Conservation (phyloP, 371 early-diverging fungal species). For the Mucor plumbeus region DNA sequence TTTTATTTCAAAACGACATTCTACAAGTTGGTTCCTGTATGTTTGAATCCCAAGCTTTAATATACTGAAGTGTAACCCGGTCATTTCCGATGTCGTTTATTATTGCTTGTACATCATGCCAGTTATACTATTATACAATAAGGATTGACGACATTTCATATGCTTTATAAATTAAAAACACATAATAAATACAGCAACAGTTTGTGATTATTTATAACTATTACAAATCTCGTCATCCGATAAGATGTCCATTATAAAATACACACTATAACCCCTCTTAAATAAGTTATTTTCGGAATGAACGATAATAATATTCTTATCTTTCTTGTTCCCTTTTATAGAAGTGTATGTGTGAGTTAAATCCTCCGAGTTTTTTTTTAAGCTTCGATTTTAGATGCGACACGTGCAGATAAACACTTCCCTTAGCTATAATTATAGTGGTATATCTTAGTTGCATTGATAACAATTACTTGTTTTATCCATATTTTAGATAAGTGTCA, state of each 20-base stretch:
- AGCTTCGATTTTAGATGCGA: background rate
- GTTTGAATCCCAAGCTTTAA: background rate
- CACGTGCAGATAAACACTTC: background rate
- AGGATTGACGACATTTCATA: background rate
- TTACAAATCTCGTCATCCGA: background rate
- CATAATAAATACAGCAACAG: background rate
- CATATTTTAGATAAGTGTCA: background rate
- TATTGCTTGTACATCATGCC: background rate
- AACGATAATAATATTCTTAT: conserved; percentile 2
- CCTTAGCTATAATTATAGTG: background rate
- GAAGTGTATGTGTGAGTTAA: background rate
- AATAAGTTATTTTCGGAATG: background rate
- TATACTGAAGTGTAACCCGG: conserved; percentile 18
- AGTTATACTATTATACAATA: background rate
- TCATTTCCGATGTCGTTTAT: conserved; percentile 12
- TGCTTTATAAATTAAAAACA: background rate
- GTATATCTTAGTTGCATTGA: conserved; percentile 1
- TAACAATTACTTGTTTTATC: conserved; percentile 26
- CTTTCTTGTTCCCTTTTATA: conserved; percentile 1
- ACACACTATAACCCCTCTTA: background rate
- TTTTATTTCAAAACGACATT: background rate
- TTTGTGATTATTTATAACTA: background rate
- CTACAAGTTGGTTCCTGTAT: background rate
- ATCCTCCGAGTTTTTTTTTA: background rate
- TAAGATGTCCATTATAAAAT: background rate